Evolutionary conservation across 768 basidiomycete species (phyloP).

Genomic region (Hemileccinum rubropunctum): DNA sequence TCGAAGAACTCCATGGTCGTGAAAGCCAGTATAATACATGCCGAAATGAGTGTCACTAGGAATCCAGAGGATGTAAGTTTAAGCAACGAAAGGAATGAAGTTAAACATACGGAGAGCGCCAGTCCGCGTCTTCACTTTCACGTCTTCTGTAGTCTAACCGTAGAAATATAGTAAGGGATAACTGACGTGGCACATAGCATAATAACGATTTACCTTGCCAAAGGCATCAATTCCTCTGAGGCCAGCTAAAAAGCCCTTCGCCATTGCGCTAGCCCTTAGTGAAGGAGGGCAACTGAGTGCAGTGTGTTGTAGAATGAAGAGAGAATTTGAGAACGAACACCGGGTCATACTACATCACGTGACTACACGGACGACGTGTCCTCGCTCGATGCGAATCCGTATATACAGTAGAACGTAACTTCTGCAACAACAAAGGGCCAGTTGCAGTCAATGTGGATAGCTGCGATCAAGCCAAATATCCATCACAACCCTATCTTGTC

Average conservation of each 20-base stretch:
- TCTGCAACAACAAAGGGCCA: no score
- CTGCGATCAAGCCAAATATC: not conserved
- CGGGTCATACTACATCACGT: slow-evolving; percentile 18
- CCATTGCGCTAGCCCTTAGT: slow-evolving; percentile 46
- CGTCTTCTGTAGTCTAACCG: slow-evolving; percentile 92
- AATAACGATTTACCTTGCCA: slow-evolving; percentile 73
- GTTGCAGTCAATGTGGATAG: not conserved
- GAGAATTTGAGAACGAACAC: not conserved
- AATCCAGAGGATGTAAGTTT: slow-evolving; percentile 1
- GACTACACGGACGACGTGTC: slow-evolving; percentile 28
- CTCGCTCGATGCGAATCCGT: no score
- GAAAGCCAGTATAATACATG: slow-evolving; percentile 89
- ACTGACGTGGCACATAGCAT: slow-evolving; percentile 5
- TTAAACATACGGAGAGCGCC: slow-evolving; percentile 78
- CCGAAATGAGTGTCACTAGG: slow-evolving; percentile 87
- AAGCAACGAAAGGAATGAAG: not conserved
- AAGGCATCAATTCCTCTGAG: slow-evolving; percentile 97
- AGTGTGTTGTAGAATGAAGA: not conserved
- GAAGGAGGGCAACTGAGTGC: slow-evolving; percentile 11
- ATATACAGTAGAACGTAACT: no score
- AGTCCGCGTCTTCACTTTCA: slow-evolving; percentile 96
- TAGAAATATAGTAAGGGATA: slow-evolving; percentile 7
- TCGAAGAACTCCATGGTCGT: slow-evolving; percentile 95
- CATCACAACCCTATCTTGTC: slow-evolving; percentile 48
- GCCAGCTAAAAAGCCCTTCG: slow-evolving; percentile 70